A percentile compares a stretch with the other conserved stretches of the same genome.
These are phyloP conservation scores for Malania oleifera DNA, from an alignment of 164 flowering plant genomes.

Conservation along the genomic window DNA sequence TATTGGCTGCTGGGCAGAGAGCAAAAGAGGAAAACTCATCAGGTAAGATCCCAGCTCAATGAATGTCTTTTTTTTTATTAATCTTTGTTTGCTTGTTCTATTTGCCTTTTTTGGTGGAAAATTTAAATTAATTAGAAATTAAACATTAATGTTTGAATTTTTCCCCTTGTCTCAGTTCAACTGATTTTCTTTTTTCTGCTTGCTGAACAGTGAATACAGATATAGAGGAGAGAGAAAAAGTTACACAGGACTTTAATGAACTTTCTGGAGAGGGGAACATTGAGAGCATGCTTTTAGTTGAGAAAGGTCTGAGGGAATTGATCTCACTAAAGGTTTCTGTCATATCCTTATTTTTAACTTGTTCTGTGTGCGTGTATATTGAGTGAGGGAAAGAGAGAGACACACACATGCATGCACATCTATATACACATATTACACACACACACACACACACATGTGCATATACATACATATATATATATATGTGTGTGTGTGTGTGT, in stretches of 20 bases:
- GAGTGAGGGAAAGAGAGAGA: no score
- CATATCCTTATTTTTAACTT: conserved; percentile 7
- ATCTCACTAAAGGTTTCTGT: conserved; percentile 67
- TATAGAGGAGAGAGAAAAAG: conserved; percentile 41
- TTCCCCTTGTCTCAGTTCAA: not conserved
- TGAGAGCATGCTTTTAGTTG: conserved; percentile 90
- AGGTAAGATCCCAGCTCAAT: conserved; percentile 27
- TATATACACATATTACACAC: no score
- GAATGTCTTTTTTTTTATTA: not conserved
- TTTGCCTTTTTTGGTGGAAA: not conserved
- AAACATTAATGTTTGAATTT: not conserved
- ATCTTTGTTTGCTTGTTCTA: not conserved
- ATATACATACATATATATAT: no score
- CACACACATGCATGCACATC: no score
- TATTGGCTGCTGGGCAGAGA: conserved; percentile 73
- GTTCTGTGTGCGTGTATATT: not conserved
- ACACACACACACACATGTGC: no score
- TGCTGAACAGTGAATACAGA: conserved; percentile 32
- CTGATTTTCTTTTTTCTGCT: not conserved
- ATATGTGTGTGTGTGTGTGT: no score
- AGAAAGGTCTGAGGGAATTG: conserved; percentile 80
- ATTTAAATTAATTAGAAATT: no score
- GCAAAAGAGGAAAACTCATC: conserved; percentile 56
- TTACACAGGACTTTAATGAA: conserved; percentile 32
- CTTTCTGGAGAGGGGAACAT: conserved; percentile 56